Evolutionary conservation across 177 flowering plant species (phyloP).

Genomic region (Tripterygium wilfordii): DNA sequence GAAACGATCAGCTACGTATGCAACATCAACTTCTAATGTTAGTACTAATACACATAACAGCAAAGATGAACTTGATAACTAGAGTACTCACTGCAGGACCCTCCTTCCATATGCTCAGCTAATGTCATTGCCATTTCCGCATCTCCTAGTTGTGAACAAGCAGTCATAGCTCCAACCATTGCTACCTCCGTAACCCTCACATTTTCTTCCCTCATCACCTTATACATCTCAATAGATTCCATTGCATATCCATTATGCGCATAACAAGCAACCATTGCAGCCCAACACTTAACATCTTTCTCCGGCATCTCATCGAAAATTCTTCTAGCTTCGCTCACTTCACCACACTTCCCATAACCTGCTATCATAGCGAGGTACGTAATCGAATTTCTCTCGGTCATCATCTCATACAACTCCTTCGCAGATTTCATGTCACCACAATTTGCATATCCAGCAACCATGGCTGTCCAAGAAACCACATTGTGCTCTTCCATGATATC

Average conservation of each 20-base stretch:
- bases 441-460: constrained; percentile 33
- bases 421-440: constrained; percentile 20
- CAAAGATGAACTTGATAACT: too few relatives aligned
- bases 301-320: constrained; percentile 9
- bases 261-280: constrained; percentile 24
- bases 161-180: constrained; percentile 21
- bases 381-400: constrained; percentile 30
- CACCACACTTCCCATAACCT: constrained; percentile 24
- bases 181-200: constrained; percentile 15
- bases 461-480: constrained; percentile 28
- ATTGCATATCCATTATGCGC: constrained; percentile 20
- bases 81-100: constrained; percentile 11
- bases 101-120: constrained; percentile 10
- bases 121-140: constrained; percentile 5
- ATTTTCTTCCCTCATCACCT: constrained; percentile 10
- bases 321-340: constrained; percentile 10
- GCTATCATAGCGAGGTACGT: constrained; percentile 52
- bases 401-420: constrained; percentile 28
- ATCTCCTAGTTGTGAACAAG: constrained; percentile 20
- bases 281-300: constrained; percentile 16
- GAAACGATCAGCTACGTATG: neutral
- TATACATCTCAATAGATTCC: constrained; percentile 17
- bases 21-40: neutral
- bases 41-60: neutral
- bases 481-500: constrained; percentile 11